Percentiles rank a stretch among this genome's conserved stretches.
These are phyloP conservation scores for Cardamine occulta DNA, from an alignment of 345 rosid species.

Conservation along the genomic window DNA sequence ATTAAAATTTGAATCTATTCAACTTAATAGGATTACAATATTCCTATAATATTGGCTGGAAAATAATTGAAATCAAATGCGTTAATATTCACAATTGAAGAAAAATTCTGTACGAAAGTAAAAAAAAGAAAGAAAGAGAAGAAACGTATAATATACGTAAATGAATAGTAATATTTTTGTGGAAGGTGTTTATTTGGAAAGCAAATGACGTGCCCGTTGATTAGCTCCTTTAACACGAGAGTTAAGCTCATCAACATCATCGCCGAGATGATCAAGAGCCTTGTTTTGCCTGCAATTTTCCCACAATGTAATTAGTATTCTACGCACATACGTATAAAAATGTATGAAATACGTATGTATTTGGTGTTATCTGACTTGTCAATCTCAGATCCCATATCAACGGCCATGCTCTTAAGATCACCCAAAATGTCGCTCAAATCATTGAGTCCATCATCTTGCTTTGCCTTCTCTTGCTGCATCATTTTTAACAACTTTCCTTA, in stretches of 20 bases:
- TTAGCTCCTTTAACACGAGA: slow-evolving; percentile 86
- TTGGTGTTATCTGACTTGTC: slow-evolving; percentile 53
- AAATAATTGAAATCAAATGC: not conserved
- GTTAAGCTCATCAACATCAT: slow-evolving; percentile 83
- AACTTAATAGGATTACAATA: not conserved
- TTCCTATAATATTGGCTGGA: not conserved
- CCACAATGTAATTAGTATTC: slow-evolving; percentile 16
- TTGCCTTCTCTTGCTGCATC: slow-evolving; percentile 69
- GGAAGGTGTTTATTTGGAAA: slow-evolving; percentile 56
- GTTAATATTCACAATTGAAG: slow-evolving; percentile 18
- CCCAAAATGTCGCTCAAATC: slow-evolving; percentile 83
- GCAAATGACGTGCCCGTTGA: slow-evolving; percentile 76
- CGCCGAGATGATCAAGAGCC: slow-evolving; percentile 73
- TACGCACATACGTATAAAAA: not conserved
- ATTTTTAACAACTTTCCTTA: not conserved
- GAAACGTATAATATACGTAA: not conserved
- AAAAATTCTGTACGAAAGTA: not conserved
- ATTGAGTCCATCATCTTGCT: slow-evolving; percentile 81
- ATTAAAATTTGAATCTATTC: not conserved
- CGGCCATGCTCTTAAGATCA: slow-evolving; percentile 90
- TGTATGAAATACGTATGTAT: not conserved
- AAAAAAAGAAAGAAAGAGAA: not conserved
- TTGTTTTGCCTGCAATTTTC: slow-evolving; percentile 81
- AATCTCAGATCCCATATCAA: slow-evolving; percentile 90
- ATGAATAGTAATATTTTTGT: not conserved